Conservation (phyloP, 192 early-diverging fungal genomes). For the Coemansia sp. region DNA sequence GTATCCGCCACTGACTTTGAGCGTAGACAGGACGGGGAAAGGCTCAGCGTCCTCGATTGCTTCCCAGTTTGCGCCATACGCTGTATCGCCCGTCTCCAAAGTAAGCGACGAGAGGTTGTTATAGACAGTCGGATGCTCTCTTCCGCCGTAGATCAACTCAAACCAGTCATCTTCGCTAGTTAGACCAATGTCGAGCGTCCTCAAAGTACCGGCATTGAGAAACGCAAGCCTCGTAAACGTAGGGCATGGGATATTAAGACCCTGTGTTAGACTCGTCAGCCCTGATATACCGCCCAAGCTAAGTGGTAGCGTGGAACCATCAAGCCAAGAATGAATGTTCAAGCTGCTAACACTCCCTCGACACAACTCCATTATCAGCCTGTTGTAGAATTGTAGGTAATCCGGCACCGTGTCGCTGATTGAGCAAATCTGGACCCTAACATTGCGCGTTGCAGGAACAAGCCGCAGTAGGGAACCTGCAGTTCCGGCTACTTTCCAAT, state of each 20-base stretch:
- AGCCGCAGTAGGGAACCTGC: background rate
- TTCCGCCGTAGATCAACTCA: background rate
- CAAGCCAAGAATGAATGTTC: background rate
- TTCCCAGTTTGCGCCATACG: background rate
- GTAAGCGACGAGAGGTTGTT: background rate
- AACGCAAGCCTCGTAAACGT: background rate
- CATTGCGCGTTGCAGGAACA: background rate
- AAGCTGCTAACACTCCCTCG: background rate
- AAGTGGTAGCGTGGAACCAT: background rate
- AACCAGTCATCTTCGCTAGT: background rate
- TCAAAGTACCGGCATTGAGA: background rate
- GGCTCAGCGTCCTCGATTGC: background rate
- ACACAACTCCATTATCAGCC: background rate
- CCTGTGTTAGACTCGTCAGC: background rate
- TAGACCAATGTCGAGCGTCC: background rate
- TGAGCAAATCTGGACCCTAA: background rate
- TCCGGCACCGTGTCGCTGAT: background rate
- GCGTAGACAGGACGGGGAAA: background rate
- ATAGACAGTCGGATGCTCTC: background rate
- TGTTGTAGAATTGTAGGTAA: background rate
- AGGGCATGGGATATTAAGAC: background rate
- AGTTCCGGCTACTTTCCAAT: background rate
- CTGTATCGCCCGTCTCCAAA: background rate
- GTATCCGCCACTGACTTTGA: background rate
- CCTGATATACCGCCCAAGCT: background rate